Percentiles rank a stretch among this genome's conserved stretches.
Conservation (phyloP, 352 stramenopile genomes). For the Phytophthora syringae region DNA sequence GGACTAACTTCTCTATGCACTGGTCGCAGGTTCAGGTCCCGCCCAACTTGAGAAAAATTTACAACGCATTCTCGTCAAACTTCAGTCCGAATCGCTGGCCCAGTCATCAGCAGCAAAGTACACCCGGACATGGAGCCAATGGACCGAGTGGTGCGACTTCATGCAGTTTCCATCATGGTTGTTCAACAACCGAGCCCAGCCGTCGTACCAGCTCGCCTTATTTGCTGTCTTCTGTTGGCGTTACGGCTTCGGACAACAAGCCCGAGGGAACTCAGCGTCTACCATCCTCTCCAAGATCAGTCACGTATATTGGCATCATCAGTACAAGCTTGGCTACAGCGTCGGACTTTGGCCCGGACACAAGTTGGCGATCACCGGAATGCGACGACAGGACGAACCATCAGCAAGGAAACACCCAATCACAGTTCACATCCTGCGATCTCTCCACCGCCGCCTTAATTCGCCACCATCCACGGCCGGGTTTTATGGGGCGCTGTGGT, state of each 20-base stretch:
- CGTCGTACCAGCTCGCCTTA: slow-evolving; percentile 14
- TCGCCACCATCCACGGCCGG: slow-evolving; percentile 21
- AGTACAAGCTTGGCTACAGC: slow-evolving; percentile 8
- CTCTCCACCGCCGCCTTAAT: neutral
- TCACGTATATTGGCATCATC: slow-evolving; percentile 22
- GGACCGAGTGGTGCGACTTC: slow-evolving; percentile 6
- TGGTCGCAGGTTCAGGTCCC: slow-evolving; percentile 18
- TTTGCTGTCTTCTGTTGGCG: slow-evolving; percentile 11
- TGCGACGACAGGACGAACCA: slow-evolving; percentile 20
- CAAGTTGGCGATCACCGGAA: slow-evolving; percentile 39
- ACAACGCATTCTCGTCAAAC: slow-evolving; percentile 18
- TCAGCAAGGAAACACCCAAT: slow-evolving; percentile 9
- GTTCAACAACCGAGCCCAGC: neutral
- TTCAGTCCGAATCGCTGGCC: slow-evolving; percentile 28
- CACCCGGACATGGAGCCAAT: slow-evolving; percentile 7
- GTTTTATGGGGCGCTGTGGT: slow-evolving; percentile 40
- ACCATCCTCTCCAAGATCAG: slow-evolving; percentile 41
- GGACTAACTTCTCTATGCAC: slow-evolving; percentile 21
- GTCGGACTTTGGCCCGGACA: slow-evolving; percentile 26
- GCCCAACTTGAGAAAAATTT: slow-evolving; percentile 17
- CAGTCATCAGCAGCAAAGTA: slow-evolving; percentile 12
- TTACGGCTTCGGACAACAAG: slow-evolving; percentile 1
- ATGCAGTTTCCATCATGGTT: slow-evolving; percentile 13
- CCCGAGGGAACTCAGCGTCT: slow-evolving; percentile 11
- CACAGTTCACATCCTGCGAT: slow-evolving; percentile 3